Evolutionary conservation across 768 basidiomycete species (phyloP).

Genomic region (Fistulinella prunicolor): DNA sequence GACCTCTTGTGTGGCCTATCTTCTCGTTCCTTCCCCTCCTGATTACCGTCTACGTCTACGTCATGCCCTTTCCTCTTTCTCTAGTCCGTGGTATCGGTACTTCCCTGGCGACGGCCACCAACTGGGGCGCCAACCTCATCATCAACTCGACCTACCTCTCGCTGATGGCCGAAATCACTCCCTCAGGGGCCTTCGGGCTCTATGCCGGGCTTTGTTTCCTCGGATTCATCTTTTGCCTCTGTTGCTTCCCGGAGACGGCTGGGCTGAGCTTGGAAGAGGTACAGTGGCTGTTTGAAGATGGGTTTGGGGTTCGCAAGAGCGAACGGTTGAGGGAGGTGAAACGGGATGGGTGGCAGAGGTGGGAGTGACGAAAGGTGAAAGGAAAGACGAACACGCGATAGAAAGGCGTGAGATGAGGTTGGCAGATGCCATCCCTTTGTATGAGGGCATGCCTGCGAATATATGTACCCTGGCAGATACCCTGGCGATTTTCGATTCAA

Average conservation of each 20-base stretch:
- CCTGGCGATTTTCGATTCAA: too few species aligned
- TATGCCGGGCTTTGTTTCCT: slow-evolving; percentile 71
- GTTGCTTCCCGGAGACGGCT: slow-evolving; percentile 78
- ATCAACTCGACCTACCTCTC: slow-evolving; percentile 80
- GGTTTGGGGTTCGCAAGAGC: slow-evolving; percentile 65
- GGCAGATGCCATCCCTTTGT: too few species aligned
- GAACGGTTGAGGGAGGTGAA: slow-evolving; percentile 38
- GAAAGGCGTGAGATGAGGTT: too few species aligned
- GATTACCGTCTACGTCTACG: too few species aligned
- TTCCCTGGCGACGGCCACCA: slow-evolving; percentile 69
- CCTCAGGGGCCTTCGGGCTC: slow-evolving; percentile 73
- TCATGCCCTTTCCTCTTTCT: not conserved
- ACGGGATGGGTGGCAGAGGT: too few species aligned
- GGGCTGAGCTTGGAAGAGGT: slow-evolving; percentile 71
- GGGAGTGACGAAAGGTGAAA: too few species aligned
- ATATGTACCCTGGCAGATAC: too few species aligned
- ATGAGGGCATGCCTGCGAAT: too few species aligned
- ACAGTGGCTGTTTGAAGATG: slow-evolving; percentile 54
- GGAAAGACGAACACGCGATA: too few species aligned
- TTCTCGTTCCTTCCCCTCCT: too few species aligned
- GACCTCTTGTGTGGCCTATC: too few species aligned
- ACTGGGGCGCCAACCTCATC: slow-evolving; percentile 75
- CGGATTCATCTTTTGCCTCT: slow-evolving; percentile 65
- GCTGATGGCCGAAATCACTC: slow-evolving; percentile 71
- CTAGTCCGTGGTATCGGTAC: slow-evolving; percentile 75